These are phyloP conservation scores for Allantophomopsis cytisporea DNA, from an alignment of 2,329 filamentous ascomycete species.

Conservation along the genomic window DNA sequence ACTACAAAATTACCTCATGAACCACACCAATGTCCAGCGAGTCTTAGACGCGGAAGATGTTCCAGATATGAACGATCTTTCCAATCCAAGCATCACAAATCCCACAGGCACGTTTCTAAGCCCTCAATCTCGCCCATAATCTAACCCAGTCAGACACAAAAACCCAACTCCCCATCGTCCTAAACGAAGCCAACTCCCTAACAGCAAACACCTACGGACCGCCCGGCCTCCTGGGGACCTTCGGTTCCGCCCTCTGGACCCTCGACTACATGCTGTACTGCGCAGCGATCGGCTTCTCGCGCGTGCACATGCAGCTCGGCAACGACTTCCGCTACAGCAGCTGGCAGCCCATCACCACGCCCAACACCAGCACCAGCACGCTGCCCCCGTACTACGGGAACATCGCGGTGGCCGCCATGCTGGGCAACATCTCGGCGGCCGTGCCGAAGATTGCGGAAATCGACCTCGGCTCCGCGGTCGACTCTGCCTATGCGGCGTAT, in stretches of 20 bases:
- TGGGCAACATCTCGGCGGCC: constrained; percentile 15
- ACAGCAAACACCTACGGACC: constrained; percentile 39
- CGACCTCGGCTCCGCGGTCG: constrained; percentile 27
- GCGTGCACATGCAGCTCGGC: constrained; percentile 51
- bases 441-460: not conserved
- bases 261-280: constrained; percentile 47
- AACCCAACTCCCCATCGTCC: constrained; percentile 29
- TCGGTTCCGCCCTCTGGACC: constrained; percentile 53
- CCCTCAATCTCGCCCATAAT: not conserved
- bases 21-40: constrained; percentile 36
- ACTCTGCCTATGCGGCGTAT: constrained; percentile 44
- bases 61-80: constrained; percentile 15
- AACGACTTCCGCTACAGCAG: constrained; percentile 46
- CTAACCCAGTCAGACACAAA: too few species aligned
- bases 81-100: not conserved
- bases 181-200: constrained; percentile 49
- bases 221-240: constrained; percentile 48
- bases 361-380: constrained; percentile 35
- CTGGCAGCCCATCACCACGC: constrained; percentile 45
- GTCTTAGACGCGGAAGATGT: constrained; percentile 33
- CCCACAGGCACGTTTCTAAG: not conserved
- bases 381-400: constrained; percentile 53
- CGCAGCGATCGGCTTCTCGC: constrained; percentile 38
- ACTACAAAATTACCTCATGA: constrained; percentile 47
- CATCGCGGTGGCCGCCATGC: constrained; percentile 40